Percentiles rank a stretch among this genome's conserved stretches.
phyloP scores from a whole-genome alignment of 306 rosid species.

The Quercus mongolica region DNA sequence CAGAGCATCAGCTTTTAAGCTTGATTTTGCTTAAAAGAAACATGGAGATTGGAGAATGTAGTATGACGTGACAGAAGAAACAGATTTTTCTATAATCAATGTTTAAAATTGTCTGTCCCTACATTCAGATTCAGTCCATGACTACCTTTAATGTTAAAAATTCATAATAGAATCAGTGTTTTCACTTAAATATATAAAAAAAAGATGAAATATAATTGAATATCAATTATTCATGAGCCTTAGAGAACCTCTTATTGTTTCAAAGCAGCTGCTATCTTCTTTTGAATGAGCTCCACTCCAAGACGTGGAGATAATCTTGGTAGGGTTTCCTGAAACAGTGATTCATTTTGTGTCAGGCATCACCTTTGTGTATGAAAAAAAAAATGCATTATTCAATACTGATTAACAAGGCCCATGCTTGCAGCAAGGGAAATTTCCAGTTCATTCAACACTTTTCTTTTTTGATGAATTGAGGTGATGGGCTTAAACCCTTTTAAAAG shows the following conservation, averaged over 20 bases:
- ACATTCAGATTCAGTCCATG: background rate
- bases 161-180: background rate
- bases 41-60: background rate
- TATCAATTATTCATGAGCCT: background rate
- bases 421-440: background rate
- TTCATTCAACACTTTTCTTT: background rate
- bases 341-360: slow-evolving; percentile 19
- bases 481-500: slow-evolving; percentile 26
- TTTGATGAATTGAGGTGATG: background rate
- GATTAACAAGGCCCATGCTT: background rate
- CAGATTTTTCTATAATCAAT: background rate
- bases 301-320: slow-evolving; percentile 86
- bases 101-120: background rate
- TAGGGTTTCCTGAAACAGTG: slow-evolving; percentile 56
- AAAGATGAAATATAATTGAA: background rate
- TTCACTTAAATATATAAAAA: background rate
- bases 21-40: background rate
- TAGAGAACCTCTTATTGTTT: slow-evolving; percentile 30
- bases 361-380: background rate
- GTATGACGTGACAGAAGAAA: background rate
- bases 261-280: slow-evolving; percentile 74
- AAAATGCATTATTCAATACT: background rate
- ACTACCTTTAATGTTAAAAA: background rate
- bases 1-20: background rate
- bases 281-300: slow-evolving; percentile 81